phyloP scores from a whole-genome alignment of 805 yeast genomes.

The Hanseniaspora nectarophila region DNA sequence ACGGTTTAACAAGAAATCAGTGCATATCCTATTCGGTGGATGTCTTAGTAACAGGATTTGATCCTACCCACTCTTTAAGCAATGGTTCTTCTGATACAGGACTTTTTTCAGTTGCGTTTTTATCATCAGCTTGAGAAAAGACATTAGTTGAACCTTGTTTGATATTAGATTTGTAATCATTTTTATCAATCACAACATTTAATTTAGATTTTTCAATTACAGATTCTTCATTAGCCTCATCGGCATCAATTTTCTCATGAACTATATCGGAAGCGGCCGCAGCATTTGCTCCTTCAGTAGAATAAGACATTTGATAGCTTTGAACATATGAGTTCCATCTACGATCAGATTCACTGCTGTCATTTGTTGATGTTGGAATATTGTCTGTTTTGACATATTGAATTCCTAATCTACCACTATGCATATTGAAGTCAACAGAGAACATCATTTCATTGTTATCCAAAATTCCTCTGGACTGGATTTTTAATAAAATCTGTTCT shows the following conservation, averaged over 20 bases:
- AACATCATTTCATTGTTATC: conserved; percentile 85
- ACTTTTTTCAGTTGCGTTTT: conserved; percentile 1
- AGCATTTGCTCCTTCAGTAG: conserved; percentile 76
- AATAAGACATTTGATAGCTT: conserved; percentile 84
- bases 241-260: conserved; percentile 37
- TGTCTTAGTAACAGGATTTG: conserved; percentile 18
- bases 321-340: conserved; percentile 90
- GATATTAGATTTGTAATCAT: conserved; percentile 16
- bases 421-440: conserved; percentile 60
- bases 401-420: conserved; percentile 44
- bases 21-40: neutral
- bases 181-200: conserved; percentile 19
- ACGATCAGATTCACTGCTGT: conserved; percentile 47
- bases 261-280: conserved; percentile 40
- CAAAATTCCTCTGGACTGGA: conserved; percentile 74
- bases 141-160: conserved; percentile 19
- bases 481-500: conserved; percentile 80
- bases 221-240: conserved; percentile 32
- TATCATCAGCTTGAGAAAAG: conserved; percentile 12
- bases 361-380: conserved; percentile 62
- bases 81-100: conserved; percentile 10
- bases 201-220: conserved; percentile 32
- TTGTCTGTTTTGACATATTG: conserved; percentile 84
- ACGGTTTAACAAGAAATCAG: neutral
- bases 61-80: conserved; percentile 28